Evolutionary conservation across 129 eudicot genomes (phyloP).

Genomic region (Saussurea involucrata): DNA sequence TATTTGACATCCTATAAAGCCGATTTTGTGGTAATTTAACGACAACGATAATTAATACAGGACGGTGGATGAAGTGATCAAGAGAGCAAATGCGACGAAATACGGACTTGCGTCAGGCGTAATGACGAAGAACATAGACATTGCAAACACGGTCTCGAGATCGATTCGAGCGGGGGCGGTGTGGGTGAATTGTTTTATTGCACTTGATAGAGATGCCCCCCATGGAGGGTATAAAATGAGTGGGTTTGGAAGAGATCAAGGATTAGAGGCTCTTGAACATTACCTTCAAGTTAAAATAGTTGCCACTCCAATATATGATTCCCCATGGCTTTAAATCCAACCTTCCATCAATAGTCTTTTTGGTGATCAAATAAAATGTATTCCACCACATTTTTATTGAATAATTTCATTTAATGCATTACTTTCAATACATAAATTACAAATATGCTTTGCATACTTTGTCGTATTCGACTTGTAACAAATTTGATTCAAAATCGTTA

Average conservation of each 20-base stretch:
- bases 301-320: conserved; percentile 53
- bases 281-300: conserved; percentile 61
- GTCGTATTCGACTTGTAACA: neutral
- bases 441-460: neutral
- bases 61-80: conserved; percentile 66
- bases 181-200: conserved; percentile 42
- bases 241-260: conserved; percentile 61
- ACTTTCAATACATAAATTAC: neutral
- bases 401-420: neutral
- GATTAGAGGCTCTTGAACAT: conserved; percentile 50
- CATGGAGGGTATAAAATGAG: conserved; percentile 66
- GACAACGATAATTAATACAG: conserved; percentile 9
- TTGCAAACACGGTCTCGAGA: conserved; percentile 68
- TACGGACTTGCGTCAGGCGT: conserved; percentile 70
- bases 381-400: neutral
- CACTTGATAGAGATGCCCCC: conserved; percentile 47
- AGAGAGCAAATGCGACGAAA: conserved; percentile 61
- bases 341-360: neutral
- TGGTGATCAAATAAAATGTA: neutral
- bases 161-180: conserved; percentile 49
- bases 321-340: conserved; percentile 61
- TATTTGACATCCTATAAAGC: neutral
- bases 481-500: neutral
- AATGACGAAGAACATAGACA: conserved; percentile 59
- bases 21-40: neutral